Conservation (phyloP, 2,329 filamentous ascomycete genomes). For the Chrysosporium queenslandicum region DNA sequence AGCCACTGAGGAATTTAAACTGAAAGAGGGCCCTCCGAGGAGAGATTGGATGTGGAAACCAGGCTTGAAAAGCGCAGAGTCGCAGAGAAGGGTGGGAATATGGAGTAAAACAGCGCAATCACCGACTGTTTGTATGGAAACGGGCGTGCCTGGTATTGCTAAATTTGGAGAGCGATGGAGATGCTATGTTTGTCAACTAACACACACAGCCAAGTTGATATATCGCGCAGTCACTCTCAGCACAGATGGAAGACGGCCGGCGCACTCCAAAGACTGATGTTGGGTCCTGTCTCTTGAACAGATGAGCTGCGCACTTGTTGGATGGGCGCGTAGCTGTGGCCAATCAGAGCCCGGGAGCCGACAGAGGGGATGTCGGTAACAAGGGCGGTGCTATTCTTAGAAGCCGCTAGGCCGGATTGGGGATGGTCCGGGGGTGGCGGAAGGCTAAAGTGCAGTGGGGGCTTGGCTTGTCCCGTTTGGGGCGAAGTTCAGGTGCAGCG, state of each 20-base stretch:
- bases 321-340: constrained; percentile 15
- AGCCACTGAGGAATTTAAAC: background rate
- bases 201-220: background rate
- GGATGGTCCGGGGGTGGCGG: constrained; percentile 8
- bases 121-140: background rate
- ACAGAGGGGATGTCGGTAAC: background rate
- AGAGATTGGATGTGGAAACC: background rate
- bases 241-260: constrained; percentile 3
- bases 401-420: constrained; percentile 14
- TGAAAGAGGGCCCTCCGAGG: background rate
- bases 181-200: background rate
- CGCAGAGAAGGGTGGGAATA: background rate
- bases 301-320: background rate
- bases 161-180: background rate
- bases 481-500: constrained; percentile 14
- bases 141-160: background rate
- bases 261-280: constrained; percentile 7
- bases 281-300: background rate
- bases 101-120: too few relatives aligned
- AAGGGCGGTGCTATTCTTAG: constrained; percentile 14
- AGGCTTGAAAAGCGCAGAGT: background rate
- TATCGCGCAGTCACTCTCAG: background rate
- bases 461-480: constrained; percentile 10
- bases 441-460: constrained; percentile 1
- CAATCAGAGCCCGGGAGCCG: constrained; percentile 5